Percentiles rank a stretch among this genome's conserved stretches.
phyloP scores from a whole-genome alignment of 164 flowering plant species.

The Dillenia turbinata region DNA sequence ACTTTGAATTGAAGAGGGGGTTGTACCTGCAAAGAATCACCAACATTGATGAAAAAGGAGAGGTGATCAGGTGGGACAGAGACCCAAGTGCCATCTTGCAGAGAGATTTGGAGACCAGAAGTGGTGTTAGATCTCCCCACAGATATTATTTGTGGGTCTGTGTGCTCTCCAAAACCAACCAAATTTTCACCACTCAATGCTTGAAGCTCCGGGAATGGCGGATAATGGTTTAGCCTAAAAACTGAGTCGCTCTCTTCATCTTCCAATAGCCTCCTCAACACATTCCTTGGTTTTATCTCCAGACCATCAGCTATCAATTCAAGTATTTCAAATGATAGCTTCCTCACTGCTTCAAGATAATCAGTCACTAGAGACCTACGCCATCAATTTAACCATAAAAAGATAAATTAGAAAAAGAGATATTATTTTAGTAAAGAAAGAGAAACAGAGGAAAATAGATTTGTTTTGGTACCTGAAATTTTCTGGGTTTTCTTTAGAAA shows the following conservation, averaged over 20 bases:
- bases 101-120: constrained; percentile 71
- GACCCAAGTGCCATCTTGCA: constrained; percentile 79
- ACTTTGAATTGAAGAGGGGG: not conserved
- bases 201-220: constrained; percentile 61
- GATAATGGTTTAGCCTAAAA: constrained; percentile 85
- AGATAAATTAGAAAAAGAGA: not conserved
- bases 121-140: constrained; percentile 76
- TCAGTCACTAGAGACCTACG: constrained; percentile 41
- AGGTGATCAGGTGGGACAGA: constrained; percentile 77
- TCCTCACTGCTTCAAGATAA: constrained; percentile 47
- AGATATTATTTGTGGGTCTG: constrained; percentile 92
- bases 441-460: not conserved
- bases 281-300: constrained; percentile 39
- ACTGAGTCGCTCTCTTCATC: constrained; percentile 72
- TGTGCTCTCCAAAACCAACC: constrained; percentile 93
- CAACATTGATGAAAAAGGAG: constrained; percentile 83
- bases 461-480: constrained; percentile 37
- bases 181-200: constrained; percentile 35
- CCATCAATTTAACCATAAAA: not conserved
- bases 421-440: not conserved
- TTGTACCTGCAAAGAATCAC: constrained; percentile 85
- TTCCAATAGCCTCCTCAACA: constrained; percentile 45
- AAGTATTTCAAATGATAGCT: constrained; percentile 41
- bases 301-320: constrained; percentile 70
- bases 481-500: constrained; percentile 41